phyloP scores from a whole-genome alignment of 345 rosid species.

The Rhodamnia rubescens region DNA sequence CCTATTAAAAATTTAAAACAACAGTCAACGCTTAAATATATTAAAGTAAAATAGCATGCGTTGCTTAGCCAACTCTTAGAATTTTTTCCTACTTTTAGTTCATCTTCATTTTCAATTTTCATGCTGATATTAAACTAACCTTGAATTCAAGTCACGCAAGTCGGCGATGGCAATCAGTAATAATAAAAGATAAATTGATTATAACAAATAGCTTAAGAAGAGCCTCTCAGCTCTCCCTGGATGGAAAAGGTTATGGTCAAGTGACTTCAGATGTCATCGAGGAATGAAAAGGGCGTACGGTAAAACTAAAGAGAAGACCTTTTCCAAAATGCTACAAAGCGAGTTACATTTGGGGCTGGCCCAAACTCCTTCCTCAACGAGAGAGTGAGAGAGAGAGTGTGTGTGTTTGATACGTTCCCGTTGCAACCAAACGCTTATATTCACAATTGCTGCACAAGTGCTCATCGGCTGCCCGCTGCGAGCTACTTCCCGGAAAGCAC shows the following conservation, averaged over 20 bases:
- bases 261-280: neutral
- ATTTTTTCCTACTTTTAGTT: neutral
- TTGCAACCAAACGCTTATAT: neutral
- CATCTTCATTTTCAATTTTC: neutral
- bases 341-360: neutral
- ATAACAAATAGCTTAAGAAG: neutral
- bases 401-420: neutral
- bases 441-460: neutral
- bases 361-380: neutral
- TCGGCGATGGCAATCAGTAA: neutral
- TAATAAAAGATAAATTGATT: neutral
- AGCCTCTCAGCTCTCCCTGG: neutral
- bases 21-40: neutral
- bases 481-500: neutral
- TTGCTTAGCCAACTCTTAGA: neutral
- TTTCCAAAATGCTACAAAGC: neutral
- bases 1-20: neutral
- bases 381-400: neutral
- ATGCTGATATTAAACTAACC: neutral
- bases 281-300: neutral
- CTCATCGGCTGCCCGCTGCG: neutral
- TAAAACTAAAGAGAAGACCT: neutral
- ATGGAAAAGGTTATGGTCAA: neutral
- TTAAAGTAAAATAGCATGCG: neutral
- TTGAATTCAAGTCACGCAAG: neutral